Base-by-base conservation (phyloP, 306 rosid genomes). In the Amphicarpaea edgeworthii region DNA sequence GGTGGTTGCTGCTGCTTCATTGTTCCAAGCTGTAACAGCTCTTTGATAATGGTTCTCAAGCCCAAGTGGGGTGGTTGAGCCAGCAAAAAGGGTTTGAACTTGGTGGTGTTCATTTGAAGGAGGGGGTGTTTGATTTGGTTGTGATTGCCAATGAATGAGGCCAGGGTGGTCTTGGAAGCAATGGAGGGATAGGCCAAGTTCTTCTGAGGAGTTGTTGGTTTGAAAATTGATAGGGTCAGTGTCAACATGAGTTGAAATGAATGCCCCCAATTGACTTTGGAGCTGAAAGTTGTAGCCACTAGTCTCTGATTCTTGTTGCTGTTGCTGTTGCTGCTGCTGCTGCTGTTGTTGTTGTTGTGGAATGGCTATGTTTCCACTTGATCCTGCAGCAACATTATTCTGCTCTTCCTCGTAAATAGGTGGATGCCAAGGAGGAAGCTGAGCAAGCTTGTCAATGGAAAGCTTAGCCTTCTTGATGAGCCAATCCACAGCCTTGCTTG, bases 401-500 rank as follows among this genome's bases (percentile, higher is more conserved):
- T 82, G 80, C 6, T 45, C 83, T 8, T 45, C 67, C 40, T 82
- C 80, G 6, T 9, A 17, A 2, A 10, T 24, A 2, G 15, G 53
- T 2, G 97, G 93, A 5, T 85, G 73, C 85, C 87, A 89, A 2
- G 97, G 91, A 9, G 95, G 93, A 26, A 90, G 91, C 86, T 88
- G 88, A 0, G 85, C 89, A 0, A 91, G 94, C 72, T 86, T 90
- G 79, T 90, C 93, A 51, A 91, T 93, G 83, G 97, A 82, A 40
- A 84, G 64, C 47, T 83, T 84, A 0, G 97, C 98, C 37, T 88
- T 93, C 58, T 82, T 87, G 83, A 93, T 93, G 79, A 93, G 98
- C 97, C 97, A 93, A 55, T 91, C 97, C 5, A 93, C 93, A 6
- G 96, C 98, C 65, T 88, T 91, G 80, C 96, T 93, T 3, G 97